Conservation (phyloP, 192 early-diverging fungal genomes). For the Mortierella hygrophila region DNA sequence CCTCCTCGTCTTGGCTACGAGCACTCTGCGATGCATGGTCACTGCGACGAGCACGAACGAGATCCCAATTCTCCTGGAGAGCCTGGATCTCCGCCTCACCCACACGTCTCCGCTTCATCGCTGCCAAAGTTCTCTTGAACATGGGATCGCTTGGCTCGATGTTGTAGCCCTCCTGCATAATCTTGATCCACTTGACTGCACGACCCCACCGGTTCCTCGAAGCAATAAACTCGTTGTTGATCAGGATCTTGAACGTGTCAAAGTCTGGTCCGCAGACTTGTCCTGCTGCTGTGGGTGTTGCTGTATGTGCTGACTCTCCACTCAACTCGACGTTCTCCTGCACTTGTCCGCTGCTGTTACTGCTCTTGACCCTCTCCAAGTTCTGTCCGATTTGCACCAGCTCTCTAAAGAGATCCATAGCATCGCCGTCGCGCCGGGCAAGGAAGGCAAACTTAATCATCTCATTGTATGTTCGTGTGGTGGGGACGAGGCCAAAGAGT, state of each 20-base stretch:
- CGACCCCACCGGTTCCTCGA: slow-evolving; percentile 43
- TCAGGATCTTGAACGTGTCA: slow-evolving; percentile 39
- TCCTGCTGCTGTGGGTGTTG: not conserved
- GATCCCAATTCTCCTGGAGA: slow-evolving; percentile 33
- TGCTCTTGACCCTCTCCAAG: slow-evolving; percentile 14
- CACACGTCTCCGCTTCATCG: slow-evolving; percentile 27
- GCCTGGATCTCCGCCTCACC: slow-evolving; percentile 30
- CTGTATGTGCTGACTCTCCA: not conserved
- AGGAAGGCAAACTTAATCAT: slow-evolving; percentile 57
- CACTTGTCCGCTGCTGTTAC: not conserved
- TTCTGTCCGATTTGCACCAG: slow-evolving; percentile 46
- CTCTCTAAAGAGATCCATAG: slow-evolving; percentile 36
- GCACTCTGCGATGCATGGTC: not conserved
- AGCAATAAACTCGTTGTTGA: slow-evolving; percentile 43
- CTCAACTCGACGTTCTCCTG: not conserved
- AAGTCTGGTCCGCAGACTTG: slow-evolving; percentile 37
- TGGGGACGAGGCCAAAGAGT: slow-evolving; percentile 45
- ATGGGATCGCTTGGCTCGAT: slow-evolving; percentile 47
- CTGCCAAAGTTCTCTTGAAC: slow-evolving; percentile 33
- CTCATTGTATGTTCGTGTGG: slow-evolving; percentile 47
- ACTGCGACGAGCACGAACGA: slow-evolving; percentile 17
- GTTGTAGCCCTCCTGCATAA: slow-evolving; percentile 43
- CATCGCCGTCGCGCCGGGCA: slow-evolving; percentile 27
- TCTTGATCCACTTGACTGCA: slow-evolving; percentile 43
- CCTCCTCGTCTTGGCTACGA: not conserved